Evolutionary conservation across 1,284 basidiomycete genomes (phyloP).

Genomic region (Puccinia novopanici): DNA sequence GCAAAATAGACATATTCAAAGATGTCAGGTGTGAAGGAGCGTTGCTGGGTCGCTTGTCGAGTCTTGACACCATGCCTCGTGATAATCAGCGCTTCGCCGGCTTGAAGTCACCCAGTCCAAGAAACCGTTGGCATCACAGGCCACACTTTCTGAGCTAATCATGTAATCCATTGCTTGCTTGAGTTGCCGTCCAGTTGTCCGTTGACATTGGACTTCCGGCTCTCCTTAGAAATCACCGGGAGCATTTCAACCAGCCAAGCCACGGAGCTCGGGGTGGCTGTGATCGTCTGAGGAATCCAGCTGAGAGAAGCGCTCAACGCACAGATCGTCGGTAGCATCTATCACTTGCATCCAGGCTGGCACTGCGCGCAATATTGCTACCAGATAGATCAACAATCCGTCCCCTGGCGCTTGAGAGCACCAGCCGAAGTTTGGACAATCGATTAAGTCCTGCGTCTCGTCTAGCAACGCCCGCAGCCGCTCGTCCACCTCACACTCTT

Average conservation of each 20-base stretch:
- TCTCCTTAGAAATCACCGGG: no score
- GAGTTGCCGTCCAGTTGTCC: slow-evolving; percentile 32
- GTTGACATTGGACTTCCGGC: slow-evolving; percentile 62
- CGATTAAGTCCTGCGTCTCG: slow-evolving; percentile 70
- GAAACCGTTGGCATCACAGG: slow-evolving; percentile 90
- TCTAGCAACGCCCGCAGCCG: slow-evolving; percentile 68
- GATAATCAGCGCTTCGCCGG: slow-evolving; percentile 94
- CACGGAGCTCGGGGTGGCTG: no score
- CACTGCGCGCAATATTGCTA: not conserved
- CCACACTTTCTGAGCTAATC: slow-evolving; percentile 92
- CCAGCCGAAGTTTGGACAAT: slow-evolving; percentile 71
- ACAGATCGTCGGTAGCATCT: not conserved
- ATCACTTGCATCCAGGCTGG: not conserved
- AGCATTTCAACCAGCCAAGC: no score
- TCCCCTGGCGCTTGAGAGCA: slow-evolving; percentile 61
- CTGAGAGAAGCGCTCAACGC: no score
- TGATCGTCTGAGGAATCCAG: no score
- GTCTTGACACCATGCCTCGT: slow-evolving; percentile 69
- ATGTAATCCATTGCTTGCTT: slow-evolving; percentile 70
- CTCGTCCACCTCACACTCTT: slow-evolving; percentile 57
- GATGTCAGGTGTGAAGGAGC: slow-evolving; percentile 91
- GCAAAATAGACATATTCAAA: slow-evolving; percentile 99
- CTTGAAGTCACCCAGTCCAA: slow-evolving; percentile 88
- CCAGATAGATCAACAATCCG: not conserved
- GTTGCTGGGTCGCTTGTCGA: slow-evolving; percentile 70